Base-by-base conservation (phyloP, 2,329 filamentous ascomycete species). In the Endocalyx cinctus region DNA sequence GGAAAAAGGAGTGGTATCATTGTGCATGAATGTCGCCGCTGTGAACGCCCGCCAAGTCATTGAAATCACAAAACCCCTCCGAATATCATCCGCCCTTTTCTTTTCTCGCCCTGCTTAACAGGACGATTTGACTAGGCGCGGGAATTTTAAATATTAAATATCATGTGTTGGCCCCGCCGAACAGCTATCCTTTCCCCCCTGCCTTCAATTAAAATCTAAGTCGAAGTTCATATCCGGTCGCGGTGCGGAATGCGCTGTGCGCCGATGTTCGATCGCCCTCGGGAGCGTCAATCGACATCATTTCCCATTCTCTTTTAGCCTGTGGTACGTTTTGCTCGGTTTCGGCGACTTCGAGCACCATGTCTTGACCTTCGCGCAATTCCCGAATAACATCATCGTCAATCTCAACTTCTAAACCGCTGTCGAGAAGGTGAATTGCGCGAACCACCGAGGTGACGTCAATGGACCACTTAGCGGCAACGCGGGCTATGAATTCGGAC, bases 311-410 rank as follows among this genome's bases (percentile, higher is more conserved):
- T 22, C 66, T 59, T 50, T 79, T 79, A 25, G 65, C 48, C 18
- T 65, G 61, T 5, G 57, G 48, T 8, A 57, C 38, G 6, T 48
- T 47, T 25, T 48, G 44, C 18, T 58, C 48, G n/a, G 66, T 50
- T 46, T 75, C 69, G 13, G 58, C 55, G 26, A 85, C 69, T 47
- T 92, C 82, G 37, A 85, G 72, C 38, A 82, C 76, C 83, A 97
- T 92, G 52, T 95, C 90, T 59, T 97, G 87, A 19, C 88, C 89
- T 63, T 98, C 92, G 2, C 79, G 76, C 33, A 97, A 69, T 57
- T 90, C 84, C 27, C 76, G 75, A 19, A 97, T 77, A 29, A 94
- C 82, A 42, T 96, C 88, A 52, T 97, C 88, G 51, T 97, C 92
- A 48, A 97, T 74, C 52, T 94, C 78, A 35, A 97, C 79, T 50